These are phyloP conservation scores for Amesomyces nigricolor DNA, from an alignment of 2,329 filamentous ascomycete genomes.

Conservation along the genomic window DNA sequence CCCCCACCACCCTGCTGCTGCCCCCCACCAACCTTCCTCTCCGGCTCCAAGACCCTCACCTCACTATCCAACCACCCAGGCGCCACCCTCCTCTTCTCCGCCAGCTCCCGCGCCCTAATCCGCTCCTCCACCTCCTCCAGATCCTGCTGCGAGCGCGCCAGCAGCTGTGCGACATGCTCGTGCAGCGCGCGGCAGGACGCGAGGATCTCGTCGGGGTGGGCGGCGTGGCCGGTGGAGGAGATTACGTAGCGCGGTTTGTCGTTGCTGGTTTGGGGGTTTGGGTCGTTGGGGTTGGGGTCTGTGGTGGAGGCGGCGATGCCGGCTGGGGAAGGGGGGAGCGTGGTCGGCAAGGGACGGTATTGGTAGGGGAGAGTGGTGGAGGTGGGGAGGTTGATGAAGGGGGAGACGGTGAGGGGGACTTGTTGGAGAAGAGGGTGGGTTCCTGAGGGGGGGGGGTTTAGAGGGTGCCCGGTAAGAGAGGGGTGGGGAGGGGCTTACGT, in stretches of 20 bases:
- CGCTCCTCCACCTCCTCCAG: conserved; percentile 65
- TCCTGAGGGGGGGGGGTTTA: conserved; percentile 40
- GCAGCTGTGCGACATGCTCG: conserved; percentile 65
- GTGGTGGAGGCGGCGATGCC: conserved; percentile 40
- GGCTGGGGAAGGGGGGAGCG: conserved; percentile 68
- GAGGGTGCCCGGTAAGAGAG: neutral
- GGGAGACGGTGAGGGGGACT: conserved; percentile 82
- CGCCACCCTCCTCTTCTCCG: conserved; percentile 72
- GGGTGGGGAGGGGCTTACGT: conserved; percentile 20
- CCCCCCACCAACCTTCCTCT: conserved; percentile 40
- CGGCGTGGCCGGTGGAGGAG: conserved; percentile 71
- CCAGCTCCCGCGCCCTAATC: conserved; percentile 60
- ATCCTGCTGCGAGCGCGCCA: conserved; percentile 60
- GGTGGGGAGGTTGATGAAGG: conserved; percentile 84
- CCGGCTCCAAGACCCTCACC: conserved; percentile 61
- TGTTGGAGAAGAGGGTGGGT: conserved; percentile 87
- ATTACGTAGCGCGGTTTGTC: conserved; percentile 67
- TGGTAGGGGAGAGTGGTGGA: conserved; percentile 92
- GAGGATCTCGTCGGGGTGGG: conserved; percentile 81
- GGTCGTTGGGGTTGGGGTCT: neutral
- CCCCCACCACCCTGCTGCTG: conserved; percentile 17
- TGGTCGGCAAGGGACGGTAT: conserved; percentile 84
- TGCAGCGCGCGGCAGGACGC: conserved; percentile 74
- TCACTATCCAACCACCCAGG: conserved; percentile 78
- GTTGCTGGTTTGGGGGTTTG: conserved; percentile 16